Percentiles rank a stretch among this genome's conserved stretches.
phyloP scores from a whole-genome alignment of 2,329 filamentous ascomycete species.

The Hymenoscyphus fructigenus region DNA sequence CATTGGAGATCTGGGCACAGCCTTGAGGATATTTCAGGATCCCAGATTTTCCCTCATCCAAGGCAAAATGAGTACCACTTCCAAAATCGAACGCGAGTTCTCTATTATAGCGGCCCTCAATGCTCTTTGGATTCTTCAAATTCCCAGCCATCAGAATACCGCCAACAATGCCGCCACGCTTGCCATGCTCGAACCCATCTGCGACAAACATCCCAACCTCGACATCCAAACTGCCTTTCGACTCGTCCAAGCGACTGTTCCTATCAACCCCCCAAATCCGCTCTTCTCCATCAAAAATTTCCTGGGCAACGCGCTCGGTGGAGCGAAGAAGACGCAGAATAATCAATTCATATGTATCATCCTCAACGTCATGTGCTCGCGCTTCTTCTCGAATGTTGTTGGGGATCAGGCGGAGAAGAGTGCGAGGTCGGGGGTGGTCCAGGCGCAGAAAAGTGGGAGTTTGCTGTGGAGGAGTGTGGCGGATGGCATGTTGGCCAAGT shows the following conservation, averaged over 20 bases:
- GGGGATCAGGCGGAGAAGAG: slow-evolving; percentile 79
- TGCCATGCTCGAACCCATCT: slow-evolving; percentile 65
- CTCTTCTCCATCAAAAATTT: slow-evolving; percentile 78
- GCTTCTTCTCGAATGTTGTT: slow-evolving; percentile 59
- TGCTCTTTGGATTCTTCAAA: slow-evolving; percentile 69
- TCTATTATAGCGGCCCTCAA: slow-evolving; percentile 67
- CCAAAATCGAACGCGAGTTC: slow-evolving; percentile 61
- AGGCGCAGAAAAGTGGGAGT: slow-evolving; percentile 69
- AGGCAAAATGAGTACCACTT: slow-evolving; percentile 37
- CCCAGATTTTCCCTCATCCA: slow-evolving; percentile 53
- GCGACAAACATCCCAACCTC: slow-evolving; percentile 66
- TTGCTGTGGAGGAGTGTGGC: slow-evolving; percentile 78
- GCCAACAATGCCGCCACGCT: slow-evolving; percentile 60
- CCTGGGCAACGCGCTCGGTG: slow-evolving; percentile 70
- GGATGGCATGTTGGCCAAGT: slow-evolving; percentile 74
- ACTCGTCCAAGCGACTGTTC: slow-evolving; percentile 68
- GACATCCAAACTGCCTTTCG: slow-evolving; percentile 78
- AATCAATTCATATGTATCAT: slow-evolving; percentile 79
- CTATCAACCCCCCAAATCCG: slow-evolving; percentile 59
- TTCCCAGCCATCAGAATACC: slow-evolving; percentile 56
- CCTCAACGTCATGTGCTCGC: slow-evolving; percentile 79
- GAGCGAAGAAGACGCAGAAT: slow-evolving; percentile 69
- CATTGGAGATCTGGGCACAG: slow-evolving; percentile 67
- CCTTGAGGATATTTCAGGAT: slow-evolving; percentile 65
- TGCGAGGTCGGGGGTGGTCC: slow-evolving; percentile 65